phyloP scores from a whole-genome alignment of 352 stramenopile species.

The Globisporangium ultimum region DNA sequence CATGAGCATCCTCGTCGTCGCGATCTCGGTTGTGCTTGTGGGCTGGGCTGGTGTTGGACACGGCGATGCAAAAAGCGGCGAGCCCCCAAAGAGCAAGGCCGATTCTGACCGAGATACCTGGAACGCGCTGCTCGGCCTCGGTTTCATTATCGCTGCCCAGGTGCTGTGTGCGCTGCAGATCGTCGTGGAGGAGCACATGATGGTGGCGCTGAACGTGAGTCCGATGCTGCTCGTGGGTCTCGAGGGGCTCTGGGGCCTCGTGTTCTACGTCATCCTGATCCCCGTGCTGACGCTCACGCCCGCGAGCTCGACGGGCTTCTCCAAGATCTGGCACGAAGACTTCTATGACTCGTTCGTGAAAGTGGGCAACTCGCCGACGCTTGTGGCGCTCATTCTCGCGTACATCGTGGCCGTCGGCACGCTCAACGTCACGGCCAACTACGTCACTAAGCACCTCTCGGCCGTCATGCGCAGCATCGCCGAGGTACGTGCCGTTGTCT shows the following conservation, averaged over 20 bases:
- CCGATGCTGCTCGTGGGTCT: constrained; percentile 86
- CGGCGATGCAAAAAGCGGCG: background rate
- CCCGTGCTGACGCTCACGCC: constrained; percentile 68
- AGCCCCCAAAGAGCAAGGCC: constrained; percentile 14
- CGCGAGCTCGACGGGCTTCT: constrained; percentile 36
- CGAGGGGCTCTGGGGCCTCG: constrained; percentile 85
- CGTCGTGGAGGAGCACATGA: constrained; percentile 89
- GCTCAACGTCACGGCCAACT: constrained; percentile 80
- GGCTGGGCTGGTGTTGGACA: constrained; percentile 63
- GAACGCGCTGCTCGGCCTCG: constrained; percentile 67
- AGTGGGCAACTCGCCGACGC: constrained; percentile 59
- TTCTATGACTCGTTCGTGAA: constrained; percentile 79
- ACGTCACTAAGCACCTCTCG: constrained; percentile 85
- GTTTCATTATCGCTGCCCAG: constrained; percentile 77
- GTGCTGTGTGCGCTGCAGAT: constrained; percentile 86
- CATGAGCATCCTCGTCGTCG: constrained; percentile 74
- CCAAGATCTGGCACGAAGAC: constrained; percentile 80
- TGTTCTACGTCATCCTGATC: constrained; percentile 70
- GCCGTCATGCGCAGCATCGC: constrained; percentile 80
- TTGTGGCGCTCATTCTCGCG: constrained; percentile 49
- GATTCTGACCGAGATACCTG: constrained; percentile 14
- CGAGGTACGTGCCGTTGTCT: constrained; percentile 32
- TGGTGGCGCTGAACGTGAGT: constrained; percentile 75
- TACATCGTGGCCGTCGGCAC: constrained; percentile 76
- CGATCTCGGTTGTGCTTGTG: constrained; percentile 65